Evolutionary conservation across 2,329 filamentous ascomycete genomes (phyloP), one percentile per base, ranked within the genome.

Genomic region (Malbranchea zuffiana): DNA sequence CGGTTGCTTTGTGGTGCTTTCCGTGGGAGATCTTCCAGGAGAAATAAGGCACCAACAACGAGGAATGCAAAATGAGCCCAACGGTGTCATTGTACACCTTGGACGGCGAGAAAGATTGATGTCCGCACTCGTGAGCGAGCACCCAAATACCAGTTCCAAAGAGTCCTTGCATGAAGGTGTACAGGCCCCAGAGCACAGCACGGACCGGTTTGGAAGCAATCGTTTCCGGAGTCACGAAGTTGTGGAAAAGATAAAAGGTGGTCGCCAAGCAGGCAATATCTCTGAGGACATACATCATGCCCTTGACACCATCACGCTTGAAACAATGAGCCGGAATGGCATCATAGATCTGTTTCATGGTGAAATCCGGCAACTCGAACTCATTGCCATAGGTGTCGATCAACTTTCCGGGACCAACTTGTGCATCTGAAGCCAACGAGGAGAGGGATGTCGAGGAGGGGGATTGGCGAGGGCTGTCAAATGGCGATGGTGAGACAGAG

Each of bases 1-100:
- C 90, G 25, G 90, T 98, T 47, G 87, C 86, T 75, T 96, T 96
- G 82, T 98, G 90, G 71, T 98, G 90, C 77, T 94, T 94, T 69
- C 85, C 82, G 69, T 98, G 90, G 49, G 86, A 94, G 65, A 96
- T 87, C 69, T 98, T 93, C 90, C 90, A 98, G 59, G 85, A 93
- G 70, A 95, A 98, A 70, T 96, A 98, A 15, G 90, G 90, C 32
- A 98, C 88, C 39, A 95, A 71, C 25, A 95, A 76, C 29, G 77
- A 63, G 24, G 87, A 94, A 69, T 96, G 88, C 51, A 84, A 75
- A 58, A 94, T 62, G 83, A 84, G 95, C 54, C 88, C 88, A 41
- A 90, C 85, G 17, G 82, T 75, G 63, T 96, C 86, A 68, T 96
- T 96, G 58, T 95, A 65, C 7, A 76, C 67, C 68, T 83, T 88